A percentile compares a stretch with the other conserved stretches of the same genome.
Evolutionary conservation across 2,329 filamentous ascomycete species (phyloP).

Genomic region (Sporothrix inflata): DNA sequence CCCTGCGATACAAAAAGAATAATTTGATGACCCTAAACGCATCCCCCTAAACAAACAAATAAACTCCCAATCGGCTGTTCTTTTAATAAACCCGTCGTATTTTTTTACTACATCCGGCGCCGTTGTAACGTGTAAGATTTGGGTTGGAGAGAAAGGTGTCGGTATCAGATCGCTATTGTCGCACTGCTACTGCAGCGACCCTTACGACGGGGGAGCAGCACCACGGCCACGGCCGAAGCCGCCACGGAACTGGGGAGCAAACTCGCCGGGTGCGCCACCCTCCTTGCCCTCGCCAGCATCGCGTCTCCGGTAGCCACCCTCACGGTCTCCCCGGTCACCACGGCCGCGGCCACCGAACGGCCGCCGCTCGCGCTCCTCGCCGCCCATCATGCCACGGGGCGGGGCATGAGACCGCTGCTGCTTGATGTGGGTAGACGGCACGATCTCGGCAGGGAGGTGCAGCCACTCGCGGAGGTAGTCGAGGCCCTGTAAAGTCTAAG

Average conservation of each 20-base stretch:
- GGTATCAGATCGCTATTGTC: conserved; percentile 22
- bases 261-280: conserved; percentile 88
- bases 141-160: conserved; percentile 24
- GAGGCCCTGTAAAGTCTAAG: conserved; percentile 73
- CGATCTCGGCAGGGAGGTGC: conserved; percentile 98
- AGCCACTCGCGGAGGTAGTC: conserved; percentile 99
- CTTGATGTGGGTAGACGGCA: conserved; percentile 99
- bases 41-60: conserved; percentile 31
- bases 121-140: conserved; percentile 23
- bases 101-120: conserved; percentile 28
- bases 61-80: conserved; percentile 31
- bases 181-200: conserved; percentile 31
- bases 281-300: conserved; percentile 87
- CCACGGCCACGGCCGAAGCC: conserved; percentile 88
- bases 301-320: conserved; percentile 90
- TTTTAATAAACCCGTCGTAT: conserved; percentile 18
- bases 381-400: conserved; percentile 97
- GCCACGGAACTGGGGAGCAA: conserved; percentile 90
- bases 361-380: conserved; percentile 78
- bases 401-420: conserved; percentile 98
- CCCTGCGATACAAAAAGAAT: conserved; percentile 29
- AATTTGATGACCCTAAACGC: conserved; percentile 28
- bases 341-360: conserved; percentile 79
- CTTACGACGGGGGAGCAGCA: conserved; percentile 69
- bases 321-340: conserved; percentile 78